A percentile compares a stretch with the other conserved stretches of the same genome.
These are phyloP conservation scores for Chaetothyriales sp. DNA, from an alignment of 2,329 filamentous ascomycete genomes.

Conservation along the genomic window DNA sequence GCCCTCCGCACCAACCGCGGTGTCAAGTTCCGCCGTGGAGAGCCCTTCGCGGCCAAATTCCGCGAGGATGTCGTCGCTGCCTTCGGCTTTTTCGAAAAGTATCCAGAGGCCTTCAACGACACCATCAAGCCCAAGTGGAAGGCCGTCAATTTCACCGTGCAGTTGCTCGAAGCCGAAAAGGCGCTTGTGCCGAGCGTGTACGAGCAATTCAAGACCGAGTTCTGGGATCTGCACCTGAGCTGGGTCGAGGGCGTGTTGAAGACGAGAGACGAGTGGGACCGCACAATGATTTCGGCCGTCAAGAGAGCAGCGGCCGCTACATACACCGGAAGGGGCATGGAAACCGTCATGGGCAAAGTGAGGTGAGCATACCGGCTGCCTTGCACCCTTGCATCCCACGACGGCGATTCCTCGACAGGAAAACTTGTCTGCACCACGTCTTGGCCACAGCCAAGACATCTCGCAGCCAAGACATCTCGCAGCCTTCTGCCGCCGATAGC, in stretches of 20 bases:
- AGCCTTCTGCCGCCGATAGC: too few relatives aligned
- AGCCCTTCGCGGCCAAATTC: slow-evolving; percentile 85
- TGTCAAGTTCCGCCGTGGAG: slow-evolving; percentile 71
- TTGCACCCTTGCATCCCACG: neutral
- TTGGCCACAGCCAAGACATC: too few relatives aligned
- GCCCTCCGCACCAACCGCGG: slow-evolving; percentile 69
- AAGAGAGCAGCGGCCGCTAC: slow-evolving; percentile 82
- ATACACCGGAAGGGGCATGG: slow-evolving; percentile 62
- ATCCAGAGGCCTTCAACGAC: slow-evolving; percentile 55
- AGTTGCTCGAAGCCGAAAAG: slow-evolving; percentile 61
- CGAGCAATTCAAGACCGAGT: slow-evolving; percentile 65
- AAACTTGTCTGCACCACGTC: too few relatives aligned
- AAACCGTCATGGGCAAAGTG: slow-evolving; percentile 91
- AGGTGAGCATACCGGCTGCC: slow-evolving; percentile 39
- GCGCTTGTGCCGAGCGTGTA: slow-evolving; percentile 63
- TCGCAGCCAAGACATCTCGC: too few relatives aligned
- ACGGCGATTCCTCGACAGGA: too few relatives aligned
- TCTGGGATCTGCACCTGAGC: slow-evolving; percentile 86
- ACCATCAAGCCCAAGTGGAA: slow-evolving; percentile 86
- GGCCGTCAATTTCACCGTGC: slow-evolving; percentile 71
- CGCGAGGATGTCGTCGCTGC: slow-evolving; percentile 83
- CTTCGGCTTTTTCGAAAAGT: slow-evolving; percentile 69
- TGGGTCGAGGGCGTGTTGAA: slow-evolving; percentile 92
- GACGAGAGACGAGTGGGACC: slow-evolving; percentile 82
- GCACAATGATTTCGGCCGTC: slow-evolving; percentile 72